Evolutionary conservation across 306 rosid species (phyloP).

Genomic region (Canavalia ensiformis): DNA sequence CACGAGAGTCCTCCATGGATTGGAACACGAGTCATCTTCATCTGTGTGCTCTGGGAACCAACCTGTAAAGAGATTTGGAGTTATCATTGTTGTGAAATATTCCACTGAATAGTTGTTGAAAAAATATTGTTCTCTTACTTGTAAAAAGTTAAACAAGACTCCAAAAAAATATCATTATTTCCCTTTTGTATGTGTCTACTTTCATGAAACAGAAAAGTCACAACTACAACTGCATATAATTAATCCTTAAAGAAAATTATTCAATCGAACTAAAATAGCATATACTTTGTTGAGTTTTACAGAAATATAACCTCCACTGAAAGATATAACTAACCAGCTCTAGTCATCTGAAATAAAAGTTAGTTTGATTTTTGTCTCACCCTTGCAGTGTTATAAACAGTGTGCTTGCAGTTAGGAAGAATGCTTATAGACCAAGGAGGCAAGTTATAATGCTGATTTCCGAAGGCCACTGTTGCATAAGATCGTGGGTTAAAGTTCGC

Average conservation of each 20-base stretch:
- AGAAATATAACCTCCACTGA: conserved; percentile 9
- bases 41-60: conserved; percentile 80
- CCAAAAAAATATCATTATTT: not conserved
- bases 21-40: conserved; percentile 95
- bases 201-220: conserved; percentile 6
- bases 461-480: conserved; percentile 77
- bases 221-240: not conserved
- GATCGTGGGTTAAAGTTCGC: conserved; percentile 79
- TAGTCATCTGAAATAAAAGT: conserved; percentile 23
- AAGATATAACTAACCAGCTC: conserved; percentile 1
- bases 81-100: conserved; percentile 24
- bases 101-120: not conserved
- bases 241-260: not conserved
- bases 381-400: conserved; percentile 98
- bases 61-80: conserved; percentile 59
- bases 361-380: conserved; percentile 56
- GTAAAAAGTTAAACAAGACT: conserved; percentile 18
- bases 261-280: conserved; percentile 10
- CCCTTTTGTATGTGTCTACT: not conserved
- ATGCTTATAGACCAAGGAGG: conserved; percentile 99
- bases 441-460: conserved; percentile 83
- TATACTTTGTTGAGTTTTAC: conserved; percentile 4
- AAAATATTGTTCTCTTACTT: not conserved
- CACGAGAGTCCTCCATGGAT: conserved; percentile 88
- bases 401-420: conserved; percentile 94